phyloP scores from a whole-genome alignment of 2,329 filamentous ascomycete species.

The Pseudogymnoascus sp. region DNA sequence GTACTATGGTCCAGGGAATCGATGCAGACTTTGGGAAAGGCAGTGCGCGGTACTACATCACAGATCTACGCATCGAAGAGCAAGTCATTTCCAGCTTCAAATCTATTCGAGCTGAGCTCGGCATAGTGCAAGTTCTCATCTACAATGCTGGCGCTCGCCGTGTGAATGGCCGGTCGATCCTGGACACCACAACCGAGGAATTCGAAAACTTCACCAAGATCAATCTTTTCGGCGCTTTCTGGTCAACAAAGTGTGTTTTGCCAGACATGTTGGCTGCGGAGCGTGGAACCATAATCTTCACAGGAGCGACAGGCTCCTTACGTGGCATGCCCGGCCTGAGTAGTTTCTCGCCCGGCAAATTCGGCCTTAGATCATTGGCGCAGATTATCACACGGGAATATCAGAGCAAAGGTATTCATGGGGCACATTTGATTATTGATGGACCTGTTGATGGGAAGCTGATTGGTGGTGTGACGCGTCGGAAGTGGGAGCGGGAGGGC shows the following conservation, averaged over 20 bases:
- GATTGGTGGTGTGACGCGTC: conserved; percentile 35
- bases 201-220: conserved; percentile 19
- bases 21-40: conserved; percentile 10
- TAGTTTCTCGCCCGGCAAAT: conserved; percentile 69
- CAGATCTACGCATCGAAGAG: conserved; percentile 15
- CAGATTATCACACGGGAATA: conserved; percentile 75
- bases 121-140: conserved; percentile 15
- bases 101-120: conserved; percentile 12
- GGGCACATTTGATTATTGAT: conserved; percentile 72
- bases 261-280: conserved; percentile 16
- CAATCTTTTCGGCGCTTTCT: conserved; percentile 20
- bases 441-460: conserved; percentile 48
- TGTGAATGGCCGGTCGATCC: conserved; percentile 16
- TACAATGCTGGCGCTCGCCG: conserved; percentile 19
- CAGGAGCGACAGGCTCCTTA: conserved; percentile 72
- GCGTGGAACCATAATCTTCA: conserved; percentile 55
- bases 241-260: conserved; percentile 16
- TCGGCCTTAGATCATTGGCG: conserved; percentile 61
- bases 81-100: conserved; percentile 20
- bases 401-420: conserved; percentile 71
- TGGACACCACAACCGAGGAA: conserved; percentile 17
- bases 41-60: conserved; percentile 16
- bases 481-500: conserved; percentile 34
- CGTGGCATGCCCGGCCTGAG: conserved; percentile 62
- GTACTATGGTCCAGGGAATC: conserved; percentile 15